Percentiles rank a stretch among this genome's conserved stretches.
phyloP scores from a whole-genome alignment of 208 protist genomes.

The Zelonia costaricensis region DNA sequence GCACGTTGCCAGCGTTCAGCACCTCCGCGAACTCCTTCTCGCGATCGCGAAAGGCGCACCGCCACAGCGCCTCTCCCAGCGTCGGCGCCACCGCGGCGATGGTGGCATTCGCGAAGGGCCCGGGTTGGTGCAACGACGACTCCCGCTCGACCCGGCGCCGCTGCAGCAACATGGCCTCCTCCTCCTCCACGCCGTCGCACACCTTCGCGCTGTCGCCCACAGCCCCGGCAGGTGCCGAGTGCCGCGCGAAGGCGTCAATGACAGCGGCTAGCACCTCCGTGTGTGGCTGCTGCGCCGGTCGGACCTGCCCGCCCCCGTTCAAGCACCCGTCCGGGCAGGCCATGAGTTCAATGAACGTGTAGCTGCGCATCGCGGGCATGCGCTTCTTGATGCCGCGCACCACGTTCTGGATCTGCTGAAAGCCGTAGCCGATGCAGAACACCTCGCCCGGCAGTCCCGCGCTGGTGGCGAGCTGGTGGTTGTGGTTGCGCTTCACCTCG shows the following conservation, averaged over 20 bases:
- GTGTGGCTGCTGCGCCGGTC: constrained; percentile 21
- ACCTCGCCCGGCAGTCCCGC: constrained; percentile 36
- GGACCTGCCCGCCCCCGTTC: constrained; percentile 97
- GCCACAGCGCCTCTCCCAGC: constrained; percentile 38
- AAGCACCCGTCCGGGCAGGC: constrained; percentile 97
- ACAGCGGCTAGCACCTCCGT: constrained; percentile 16
- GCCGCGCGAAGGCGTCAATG: constrained; percentile 12
- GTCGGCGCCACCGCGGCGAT: constrained; percentile 23
- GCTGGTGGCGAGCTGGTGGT: constrained; percentile 60
- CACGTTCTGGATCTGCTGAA: constrained; percentile 98
- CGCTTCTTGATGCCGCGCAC: constrained; percentile 92
- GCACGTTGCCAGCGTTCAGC: constrained; percentile 57
- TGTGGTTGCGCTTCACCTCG: constrained; percentile 65
- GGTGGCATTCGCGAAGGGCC: constrained; percentile 32
- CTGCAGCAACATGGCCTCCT: not conserved
- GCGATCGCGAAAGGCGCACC: constrained; percentile 71
- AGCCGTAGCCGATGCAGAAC: constrained; percentile 95
- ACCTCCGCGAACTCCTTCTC: constrained; percentile 76
- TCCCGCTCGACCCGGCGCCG: not conserved
- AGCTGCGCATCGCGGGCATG: constrained; percentile 36
- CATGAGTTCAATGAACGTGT: constrained; percentile 98
- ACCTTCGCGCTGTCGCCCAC: not conserved
- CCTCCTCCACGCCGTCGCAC: not conserved
- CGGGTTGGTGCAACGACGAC: not conserved
- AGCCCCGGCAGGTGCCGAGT: not conserved